Evolutionary conservation across 768 basidiomycete genomes (phyloP).

Genomic region (Rossbeevera mucosa): DNA sequence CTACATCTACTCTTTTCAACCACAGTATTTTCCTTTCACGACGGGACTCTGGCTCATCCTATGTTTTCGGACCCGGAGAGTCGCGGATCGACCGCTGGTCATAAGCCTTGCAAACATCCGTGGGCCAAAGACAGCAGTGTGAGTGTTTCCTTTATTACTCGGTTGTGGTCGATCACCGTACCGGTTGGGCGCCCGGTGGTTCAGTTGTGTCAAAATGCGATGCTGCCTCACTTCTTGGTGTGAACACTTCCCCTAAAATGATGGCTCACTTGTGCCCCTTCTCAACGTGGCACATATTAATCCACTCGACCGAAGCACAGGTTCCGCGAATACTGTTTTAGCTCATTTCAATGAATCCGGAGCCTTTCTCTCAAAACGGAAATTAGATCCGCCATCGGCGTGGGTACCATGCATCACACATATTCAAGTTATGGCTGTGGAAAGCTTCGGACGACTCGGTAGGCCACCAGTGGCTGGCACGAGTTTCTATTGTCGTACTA

Average conservation of each 20-base stretch:
- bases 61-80: not conserved
- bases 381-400: not conserved
- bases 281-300: not conserved
- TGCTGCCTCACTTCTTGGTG: slow-evolving; percentile 4
- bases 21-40: not conserved
- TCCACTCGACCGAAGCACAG: not conserved
- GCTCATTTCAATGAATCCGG: not conserved
- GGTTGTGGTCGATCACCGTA: slow-evolving; percentile 1
- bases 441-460: not conserved
- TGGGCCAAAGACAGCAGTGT: not conserved
- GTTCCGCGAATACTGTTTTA: not conserved
- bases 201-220: not conserved
- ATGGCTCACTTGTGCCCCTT: not conserved
- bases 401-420: not conserved
- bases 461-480: not conserved
- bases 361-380: not conserved
- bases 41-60: too few species aligned
- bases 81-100: not conserved
- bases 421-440: not conserved
- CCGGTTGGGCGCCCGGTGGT: slow-evolving; percentile 6
- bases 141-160: not conserved
- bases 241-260: not conserved
- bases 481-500: not conserved
- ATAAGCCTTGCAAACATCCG: not conserved
- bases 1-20: not conserved